Percentiles rank a stretch among this genome's conserved stretches.
Conservation (phyloP, 257 asterid genomes). For the Lycium ferocissimum region DNA sequence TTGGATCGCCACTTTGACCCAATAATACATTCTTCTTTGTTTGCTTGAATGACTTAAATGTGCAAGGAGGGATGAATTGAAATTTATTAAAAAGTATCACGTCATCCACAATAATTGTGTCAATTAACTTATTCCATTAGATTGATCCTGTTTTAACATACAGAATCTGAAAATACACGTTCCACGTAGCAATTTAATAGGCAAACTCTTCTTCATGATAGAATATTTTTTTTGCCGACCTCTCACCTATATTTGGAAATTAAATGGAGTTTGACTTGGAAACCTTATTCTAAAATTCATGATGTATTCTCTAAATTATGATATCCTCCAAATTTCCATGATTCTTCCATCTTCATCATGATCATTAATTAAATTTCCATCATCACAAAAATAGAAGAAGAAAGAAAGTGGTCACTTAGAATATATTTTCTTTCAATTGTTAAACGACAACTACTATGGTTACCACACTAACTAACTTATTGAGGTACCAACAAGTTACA, state of each 20-base stretch:
- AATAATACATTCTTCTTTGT: background rate
- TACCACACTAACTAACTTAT: too few relatives aligned
- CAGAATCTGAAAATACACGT: background rate
- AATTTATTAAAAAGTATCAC: background rate
- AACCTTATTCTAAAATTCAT: background rate
- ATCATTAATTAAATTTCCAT: too few relatives aligned
- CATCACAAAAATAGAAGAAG: too few relatives aligned
- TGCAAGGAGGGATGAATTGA: background rate
- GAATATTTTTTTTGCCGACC: background rate
- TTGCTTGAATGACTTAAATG: background rate
- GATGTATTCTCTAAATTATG: too few relatives aligned
- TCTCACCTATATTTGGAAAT: background rate
- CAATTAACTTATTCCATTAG: background rate
- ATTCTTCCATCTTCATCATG: background rate
- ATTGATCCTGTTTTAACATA: background rate
- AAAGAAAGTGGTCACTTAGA: too few relatives aligned
- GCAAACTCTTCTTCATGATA: background rate
- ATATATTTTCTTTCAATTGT: too few relatives aligned
- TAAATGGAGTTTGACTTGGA: background rate
- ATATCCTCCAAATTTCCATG: background rate
- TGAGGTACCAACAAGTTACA: too few relatives aligned
- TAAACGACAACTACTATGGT: too few relatives aligned
- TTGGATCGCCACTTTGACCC: background rate
- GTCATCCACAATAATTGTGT: slow-evolving; percentile 5
- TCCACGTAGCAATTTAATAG: background rate